Evolutionary conservation across 768 basidiomycete species (phyloP), one percentile per base, ranked within the genome.

Genomic region (Mycena floridula): DNA sequence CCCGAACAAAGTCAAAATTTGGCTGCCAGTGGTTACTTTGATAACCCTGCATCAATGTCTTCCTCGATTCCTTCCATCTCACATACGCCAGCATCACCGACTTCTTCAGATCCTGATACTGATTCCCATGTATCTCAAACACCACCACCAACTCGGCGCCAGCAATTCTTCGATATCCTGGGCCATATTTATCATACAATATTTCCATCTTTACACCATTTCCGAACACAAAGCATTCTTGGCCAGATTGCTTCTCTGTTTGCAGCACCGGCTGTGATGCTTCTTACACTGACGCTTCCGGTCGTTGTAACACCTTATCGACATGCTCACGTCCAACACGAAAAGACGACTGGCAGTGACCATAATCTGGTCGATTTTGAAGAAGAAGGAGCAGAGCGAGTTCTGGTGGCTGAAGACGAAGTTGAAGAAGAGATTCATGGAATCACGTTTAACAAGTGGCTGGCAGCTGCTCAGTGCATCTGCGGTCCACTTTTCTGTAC

Each of bases 261-360:
- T 45, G 90, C 92, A 3, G 81, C 85, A 0, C 95, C 95, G 2
- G 90, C 92, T 2, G 81, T 99, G 2, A 67, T 96, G 61, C 69
- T 73, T 3, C 66, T 99, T 40, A 97, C 94, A 0, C 50, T 98
- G 16, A 97, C 95, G 0, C 68, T 98, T 8, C 93, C 93, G 4
- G 94, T 99, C 11, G 90, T 94, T 15, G 77, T 88, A 23, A 80
- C 72, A 8, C 74, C 78, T 3, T 81, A 81, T 52, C 55, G 67
- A 2, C 51, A 53, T 18, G 37, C 53, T 22, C 56, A 55, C 15
- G 46, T 53, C 13, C 54, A 67, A 3, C 59, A 55, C 11, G 77
- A 81, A 54, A 77, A 76, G 56, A 42, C 52, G 13, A 47, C 45
- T n/a, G 57, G 57, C 25, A 58, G 50, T 7, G 76, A 76, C 26